Base-by-base conservation (phyloP, 768 basidiomycete genomes). In the Royoungia palumana region DNA sequence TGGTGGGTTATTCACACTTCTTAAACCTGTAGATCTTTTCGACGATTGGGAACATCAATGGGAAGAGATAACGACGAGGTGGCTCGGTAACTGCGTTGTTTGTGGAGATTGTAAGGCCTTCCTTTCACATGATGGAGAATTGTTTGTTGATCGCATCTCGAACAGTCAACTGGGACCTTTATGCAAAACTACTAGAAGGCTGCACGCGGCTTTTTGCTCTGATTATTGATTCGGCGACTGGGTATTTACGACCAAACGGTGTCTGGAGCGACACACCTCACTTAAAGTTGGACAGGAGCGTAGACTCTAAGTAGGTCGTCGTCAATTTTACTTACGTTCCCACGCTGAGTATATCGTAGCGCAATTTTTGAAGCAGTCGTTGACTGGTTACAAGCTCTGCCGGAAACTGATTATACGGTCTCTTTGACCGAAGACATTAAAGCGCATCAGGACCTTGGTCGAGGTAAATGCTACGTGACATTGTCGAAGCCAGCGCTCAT, bases 91-190 rank as follows among this genome's bases (percentile, higher is more conserved):
- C 27, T 70, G 65, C 35, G 37, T 46, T 35, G 27, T 63, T 13
- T 67, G 69, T 42, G 74, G 75, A n/a, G 68, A 72, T 37, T 78
- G 83, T 83, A 57, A 61, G 81, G 64, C 14, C 8, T 47, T 43
- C 20, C 32, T 4, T 24, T 10, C 12, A 4, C 22, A 8, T 8
- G 9, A n/a, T 16, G 4, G 22, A 12, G 9, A 6, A 17, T 42
- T 19, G 9, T 5, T 36, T 44, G 17, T 28, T 47, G 34, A 46
- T 55, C 53, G 36, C 35, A 19, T n/a, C 28, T 16, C 34, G 32
- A 8, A 19, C 41, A 86, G 83, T 81, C 56, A 70, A 82, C 50
- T 86, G 84, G 83, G 62, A 59, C 30, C 64, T 82, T 21, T 80
- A 79, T 49, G 70, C 66, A 27, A 69, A 70, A 44, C 52, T 81